Conservation (phyloP, 306 rosid genomes). For the Vigna trinervia region DNA sequence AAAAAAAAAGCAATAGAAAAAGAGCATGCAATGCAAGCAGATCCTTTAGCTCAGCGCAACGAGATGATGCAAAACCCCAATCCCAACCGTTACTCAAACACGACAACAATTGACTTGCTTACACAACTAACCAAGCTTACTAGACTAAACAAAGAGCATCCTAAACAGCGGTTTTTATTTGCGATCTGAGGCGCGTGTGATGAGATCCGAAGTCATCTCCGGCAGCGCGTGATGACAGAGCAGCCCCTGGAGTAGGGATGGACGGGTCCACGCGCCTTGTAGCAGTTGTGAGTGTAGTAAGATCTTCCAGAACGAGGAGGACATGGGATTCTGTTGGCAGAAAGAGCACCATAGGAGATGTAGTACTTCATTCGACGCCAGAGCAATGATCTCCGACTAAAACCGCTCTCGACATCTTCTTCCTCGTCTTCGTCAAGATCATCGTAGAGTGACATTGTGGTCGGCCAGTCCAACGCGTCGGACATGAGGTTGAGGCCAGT, state of each 20-base stretch:
- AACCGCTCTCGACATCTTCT: slow-evolving; percentile 48
- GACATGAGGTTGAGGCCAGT: slow-evolving; percentile 62
- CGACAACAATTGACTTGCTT: slow-evolving; percentile 2
- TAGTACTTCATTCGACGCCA: slow-evolving; percentile 72
- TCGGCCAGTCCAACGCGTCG: slow-evolving; percentile 70
- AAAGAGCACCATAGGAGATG: slow-evolving; percentile 90
- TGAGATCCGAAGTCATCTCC: slow-evolving; percentile 51
- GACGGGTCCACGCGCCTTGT: slow-evolving; percentile 78
- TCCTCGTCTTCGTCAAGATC: slow-evolving; percentile 39
- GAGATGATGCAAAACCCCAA: slow-evolving; percentile 38
- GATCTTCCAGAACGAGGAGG: slow-evolving; percentile 97
- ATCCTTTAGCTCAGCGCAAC: slow-evolving; percentile 42
- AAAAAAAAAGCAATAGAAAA: neutral
- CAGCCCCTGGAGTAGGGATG: slow-evolving; percentile 82
- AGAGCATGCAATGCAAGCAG: slow-evolving; percentile 3
- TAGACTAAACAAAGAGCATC: neutral
- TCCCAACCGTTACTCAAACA: neutral
- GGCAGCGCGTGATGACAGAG: slow-evolving; percentile 78
- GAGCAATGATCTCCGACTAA: slow-evolving; percentile 74
- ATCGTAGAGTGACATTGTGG: slow-evolving; percentile 55
- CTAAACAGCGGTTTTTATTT: neutral
- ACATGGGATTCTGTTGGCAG: slow-evolving; percentile 90
- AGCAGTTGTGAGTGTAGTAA: slow-evolving; percentile 86
- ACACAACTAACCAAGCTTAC: slow-evolving; percentile 2
- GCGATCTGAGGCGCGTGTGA: slow-evolving; percentile 4